Evolutionary conservation across 2,329 filamentous ascomycete genomes (phyloP).

Genomic region (Ustulina deusta): DNA sequence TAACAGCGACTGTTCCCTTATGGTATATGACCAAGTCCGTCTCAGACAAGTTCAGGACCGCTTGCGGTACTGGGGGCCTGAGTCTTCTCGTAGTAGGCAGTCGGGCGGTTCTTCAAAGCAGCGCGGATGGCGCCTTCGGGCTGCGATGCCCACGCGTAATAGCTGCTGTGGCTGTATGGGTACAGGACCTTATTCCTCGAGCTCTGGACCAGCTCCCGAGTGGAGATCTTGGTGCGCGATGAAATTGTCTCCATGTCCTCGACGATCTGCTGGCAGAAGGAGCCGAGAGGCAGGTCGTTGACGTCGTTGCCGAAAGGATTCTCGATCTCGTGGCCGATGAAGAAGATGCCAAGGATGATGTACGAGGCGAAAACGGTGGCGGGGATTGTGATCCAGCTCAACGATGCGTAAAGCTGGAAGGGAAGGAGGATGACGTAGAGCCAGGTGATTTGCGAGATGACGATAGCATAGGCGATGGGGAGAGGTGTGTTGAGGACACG

Average conservation of each 20-base stretch:
- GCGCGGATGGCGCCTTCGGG: slow-evolving; percentile 47
- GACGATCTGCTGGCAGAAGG: slow-evolving; percentile 80
- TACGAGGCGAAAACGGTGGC: slow-evolving; percentile 79
- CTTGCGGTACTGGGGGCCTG: not conserved
- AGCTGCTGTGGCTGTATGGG: slow-evolving; percentile 55
- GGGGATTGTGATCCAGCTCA: slow-evolving; percentile 82
- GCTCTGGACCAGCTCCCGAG: slow-evolving; percentile 62
- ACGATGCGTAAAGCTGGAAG: slow-evolving; percentile 76
- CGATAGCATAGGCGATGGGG: slow-evolving; percentile 84
- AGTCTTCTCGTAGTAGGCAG: slow-evolving; percentile 31
- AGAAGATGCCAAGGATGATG: slow-evolving; percentile 81
- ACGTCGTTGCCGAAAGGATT: slow-evolving; percentile 88
- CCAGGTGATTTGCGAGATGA: slow-evolving; percentile 88
- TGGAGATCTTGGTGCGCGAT: slow-evolving; percentile 63
- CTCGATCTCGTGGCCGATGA: slow-evolving; percentile 84
- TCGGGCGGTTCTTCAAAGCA: slow-evolving; percentile 47
- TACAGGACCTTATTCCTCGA: slow-evolving; percentile 63
- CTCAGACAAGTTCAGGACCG: slow-evolving; percentile 29
- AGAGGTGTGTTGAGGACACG: slow-evolving; percentile 85
- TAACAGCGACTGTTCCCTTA: too few species aligned
- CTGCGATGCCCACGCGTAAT: slow-evolving; percentile 48
- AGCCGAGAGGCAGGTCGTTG: slow-evolving; percentile 82
- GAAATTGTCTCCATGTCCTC: slow-evolving; percentile 81
- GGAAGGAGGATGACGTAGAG: slow-evolving; percentile 84
- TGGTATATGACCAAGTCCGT: not conserved